phyloP scores from a whole-genome alignment of 192 early-diverging fungal species.

The Dispira parvispora region DNA sequence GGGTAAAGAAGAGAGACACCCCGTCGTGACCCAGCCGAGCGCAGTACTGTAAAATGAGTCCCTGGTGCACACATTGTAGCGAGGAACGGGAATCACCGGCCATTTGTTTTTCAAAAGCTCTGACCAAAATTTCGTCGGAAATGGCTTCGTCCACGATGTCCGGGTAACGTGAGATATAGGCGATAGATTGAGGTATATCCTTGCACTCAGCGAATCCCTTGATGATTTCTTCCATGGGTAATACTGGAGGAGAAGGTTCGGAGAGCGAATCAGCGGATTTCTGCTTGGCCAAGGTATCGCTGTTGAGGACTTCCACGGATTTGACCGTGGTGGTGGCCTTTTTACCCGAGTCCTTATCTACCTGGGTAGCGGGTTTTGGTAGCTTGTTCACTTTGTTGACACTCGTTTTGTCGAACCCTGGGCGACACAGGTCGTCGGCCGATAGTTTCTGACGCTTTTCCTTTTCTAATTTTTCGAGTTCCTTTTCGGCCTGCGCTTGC shows the following conservation, averaged over 20 bases:
- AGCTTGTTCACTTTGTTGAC: slow-evolving; percentile 26
- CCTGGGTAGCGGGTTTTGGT: slow-evolving; percentile 22
- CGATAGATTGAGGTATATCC: slow-evolving; percentile 37
- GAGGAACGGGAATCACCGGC: slow-evolving; percentile 47
- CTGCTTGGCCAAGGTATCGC: slow-evolving; percentile 14
- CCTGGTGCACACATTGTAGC: slow-evolving; percentile 62
- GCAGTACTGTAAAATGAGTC: slow-evolving; percentile 73
- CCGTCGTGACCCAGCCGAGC: slow-evolving; percentile 67
- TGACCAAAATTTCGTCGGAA: slow-evolving; percentile 68
- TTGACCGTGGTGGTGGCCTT: slow-evolving; percentile 25
- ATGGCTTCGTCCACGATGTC: slow-evolving; percentile 48
- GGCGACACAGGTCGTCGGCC: slow-evolving; percentile 46
- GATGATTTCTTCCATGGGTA: slow-evolving; percentile 13
- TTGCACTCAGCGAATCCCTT: slow-evolving; percentile 39
- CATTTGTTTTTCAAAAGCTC: slow-evolving; percentile 66
- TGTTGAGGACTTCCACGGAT: slow-evolving; percentile 50
- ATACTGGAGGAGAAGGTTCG: not conserved
- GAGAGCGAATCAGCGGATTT: not conserved
- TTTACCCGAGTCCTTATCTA: slow-evolving; percentile 2
- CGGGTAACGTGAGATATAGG: slow-evolving; percentile 52
- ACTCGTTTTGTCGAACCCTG: slow-evolving; percentile 45
- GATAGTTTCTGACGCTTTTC: slow-evolving; percentile 52
- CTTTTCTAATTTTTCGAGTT: slow-evolving; percentile 35
- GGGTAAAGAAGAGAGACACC: slow-evolving; percentile 63
- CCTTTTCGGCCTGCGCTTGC: slow-evolving; percentile 22